These are phyloP conservation scores for Colletotrichum viniferum DNA, from an alignment of 2,329 filamentous ascomycete species.

Conservation along the genomic window DNA sequence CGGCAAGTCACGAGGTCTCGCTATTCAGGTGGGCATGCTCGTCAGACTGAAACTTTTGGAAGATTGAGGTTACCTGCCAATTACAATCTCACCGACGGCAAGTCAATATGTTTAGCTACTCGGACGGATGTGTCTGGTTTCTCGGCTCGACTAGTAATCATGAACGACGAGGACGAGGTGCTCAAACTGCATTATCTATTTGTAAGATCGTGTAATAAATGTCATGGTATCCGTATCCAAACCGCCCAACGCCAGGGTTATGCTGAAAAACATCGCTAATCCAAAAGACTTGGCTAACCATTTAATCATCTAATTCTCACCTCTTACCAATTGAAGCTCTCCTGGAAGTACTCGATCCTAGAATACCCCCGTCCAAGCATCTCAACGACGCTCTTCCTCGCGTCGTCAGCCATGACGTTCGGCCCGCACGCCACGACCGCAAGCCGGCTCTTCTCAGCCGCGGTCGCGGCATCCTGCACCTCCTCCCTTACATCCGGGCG, in stretches of 20 bases:
- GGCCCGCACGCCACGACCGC: slow-evolving; percentile 51
- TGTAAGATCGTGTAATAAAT: neutral
- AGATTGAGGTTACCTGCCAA: too few relatives aligned
- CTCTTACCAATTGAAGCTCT: slow-evolving; percentile 46
- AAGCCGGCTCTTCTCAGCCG: slow-evolving; percentile 28
- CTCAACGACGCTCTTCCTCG: slow-evolving; percentile 38
- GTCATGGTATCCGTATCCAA: neutral
- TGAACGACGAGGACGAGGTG: too few relatives aligned
- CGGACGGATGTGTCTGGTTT: too few relatives aligned
- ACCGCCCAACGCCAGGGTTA: neutral
- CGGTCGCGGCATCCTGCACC: slow-evolving; percentile 30
- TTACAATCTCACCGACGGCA: too few relatives aligned
- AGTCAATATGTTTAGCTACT: too few relatives aligned
- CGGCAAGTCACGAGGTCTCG: too few relatives aligned
- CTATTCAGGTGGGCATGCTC: too few relatives aligned
- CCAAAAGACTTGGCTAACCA: neutral
- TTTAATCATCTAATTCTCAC: neutral
- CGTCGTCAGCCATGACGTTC: slow-evolving; percentile 47
- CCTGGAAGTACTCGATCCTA: slow-evolving; percentile 45
- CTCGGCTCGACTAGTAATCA: too few relatives aligned
- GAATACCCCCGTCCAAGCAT: slow-evolving; percentile 29
- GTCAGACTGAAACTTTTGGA: too few relatives aligned
- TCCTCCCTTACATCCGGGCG: slow-evolving; percentile 38
- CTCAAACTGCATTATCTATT: too few relatives aligned
- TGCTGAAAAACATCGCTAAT: neutral